Base-by-base conservation (phyloP, 257 asterid genomes). In the Coffea canephora region DNA sequence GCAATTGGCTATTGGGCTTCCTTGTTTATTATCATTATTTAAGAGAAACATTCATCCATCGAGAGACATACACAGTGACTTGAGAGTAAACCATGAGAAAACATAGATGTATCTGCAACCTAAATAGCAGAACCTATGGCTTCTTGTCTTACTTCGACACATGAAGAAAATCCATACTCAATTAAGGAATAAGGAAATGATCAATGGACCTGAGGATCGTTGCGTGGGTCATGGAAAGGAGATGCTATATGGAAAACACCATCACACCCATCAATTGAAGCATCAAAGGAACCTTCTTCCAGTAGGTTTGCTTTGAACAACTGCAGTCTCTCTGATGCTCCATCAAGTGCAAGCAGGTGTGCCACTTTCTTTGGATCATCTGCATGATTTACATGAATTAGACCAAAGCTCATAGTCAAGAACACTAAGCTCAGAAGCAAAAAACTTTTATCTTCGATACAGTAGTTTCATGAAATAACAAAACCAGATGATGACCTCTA, bases 191-290 rank as follows among this genome's bases (percentile, higher is more conserved):
- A 69, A 23, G 64, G 67, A 25, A 55, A 31, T 14, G 69, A 49
- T 61, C 27, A 23, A 59, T 52, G 62, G 77, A 94, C 97, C 97
- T 92, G 90, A 73, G 98, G 98, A 86, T 92, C 94, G 46, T 75
- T 48, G 78, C 78, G 85, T 27, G 66, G 77, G 77, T 80, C 83
- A 83, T 64, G 89, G 84, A 92, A 94, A 65, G 98, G 98, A 59
- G 98, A 92, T 55, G 97, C 97, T 49, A 92, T 91, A 80, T 94
- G 98, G 76, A 94, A 94, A 79, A 94, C 97, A n/a, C 95, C 91
- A 57, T 90, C 97, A 80, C 98, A 92, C 31, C 97, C 97, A 34
- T 88, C 91, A 79, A 94, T 89, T 13, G 87, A 85, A 34, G 92
- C 84, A 89, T 94, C 97, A 77, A 92, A 94, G 55, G 97, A 89